phyloP scores from a whole-genome alignment of 345 rosid species.

The Jatropha curcas region DNA sequence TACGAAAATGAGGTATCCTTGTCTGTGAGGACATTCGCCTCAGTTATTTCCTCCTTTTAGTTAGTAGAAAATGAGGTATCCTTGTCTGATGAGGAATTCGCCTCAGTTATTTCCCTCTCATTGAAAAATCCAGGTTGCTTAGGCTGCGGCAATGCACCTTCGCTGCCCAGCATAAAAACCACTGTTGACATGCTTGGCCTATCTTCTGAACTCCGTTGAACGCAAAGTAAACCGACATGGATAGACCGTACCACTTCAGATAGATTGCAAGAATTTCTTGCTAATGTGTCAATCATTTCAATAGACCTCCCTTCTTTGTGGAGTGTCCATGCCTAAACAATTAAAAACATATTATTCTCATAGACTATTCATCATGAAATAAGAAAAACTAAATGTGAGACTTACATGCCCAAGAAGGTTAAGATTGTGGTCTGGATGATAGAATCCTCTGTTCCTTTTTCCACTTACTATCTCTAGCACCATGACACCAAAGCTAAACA shows the following conservation, averaged over 20 bases:
- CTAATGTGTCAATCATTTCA: slow-evolving; percentile 22
- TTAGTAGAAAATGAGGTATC: slow-evolving; percentile 17
- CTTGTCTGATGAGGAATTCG: slow-evolving; percentile 32
- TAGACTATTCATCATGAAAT: too few species aligned
- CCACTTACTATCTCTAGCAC: neutral
- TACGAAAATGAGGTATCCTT: too few species aligned
- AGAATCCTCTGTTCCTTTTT: slow-evolving; percentile 1
- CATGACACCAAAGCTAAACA: neutral
- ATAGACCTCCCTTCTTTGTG: slow-evolving; percentile 33
- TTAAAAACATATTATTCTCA: too few species aligned
- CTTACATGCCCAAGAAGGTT: neutral
- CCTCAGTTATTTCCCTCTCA: slow-evolving; percentile 19
- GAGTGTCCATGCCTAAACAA: slow-evolving; percentile 42
- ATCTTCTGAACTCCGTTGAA: neutral
- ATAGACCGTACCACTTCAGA: slow-evolving; percentile 17
- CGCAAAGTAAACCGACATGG: neutral
- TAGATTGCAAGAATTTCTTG: neutral
- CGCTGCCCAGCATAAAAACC: slow-evolving; percentile 20
- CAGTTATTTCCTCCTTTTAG: too few species aligned
- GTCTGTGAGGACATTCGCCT: too few species aligned
- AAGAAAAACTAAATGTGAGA: too few species aligned
- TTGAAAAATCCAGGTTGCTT: slow-evolving; percentile 46
- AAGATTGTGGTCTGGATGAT: neutral
- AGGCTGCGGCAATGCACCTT: slow-evolving; percentile 35
- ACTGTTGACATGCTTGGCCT: neutral